Evolutionary conservation across 805 yeast species (phyloP).

Genomic region (Priceomyces medius): DNA sequence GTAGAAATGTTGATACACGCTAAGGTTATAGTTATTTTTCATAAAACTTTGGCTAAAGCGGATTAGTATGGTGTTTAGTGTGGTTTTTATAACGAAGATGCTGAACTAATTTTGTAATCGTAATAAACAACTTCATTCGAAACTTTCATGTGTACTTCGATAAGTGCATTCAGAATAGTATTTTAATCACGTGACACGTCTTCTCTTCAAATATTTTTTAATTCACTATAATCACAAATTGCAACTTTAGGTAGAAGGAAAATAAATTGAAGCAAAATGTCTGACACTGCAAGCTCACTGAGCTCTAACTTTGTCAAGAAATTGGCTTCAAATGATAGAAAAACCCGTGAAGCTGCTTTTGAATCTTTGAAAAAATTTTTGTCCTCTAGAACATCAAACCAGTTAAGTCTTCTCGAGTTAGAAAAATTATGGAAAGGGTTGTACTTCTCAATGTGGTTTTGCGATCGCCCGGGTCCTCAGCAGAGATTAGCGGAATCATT

Average conservation of each 20-base stretch:
- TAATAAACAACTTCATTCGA: no score
- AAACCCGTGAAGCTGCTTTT: conserved; percentile 71
- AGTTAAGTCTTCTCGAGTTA: conserved; percentile 52
- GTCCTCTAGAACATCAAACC: conserved; percentile 36
- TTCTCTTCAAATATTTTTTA: background rate
- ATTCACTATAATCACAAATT: background rate
- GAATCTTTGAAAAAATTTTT: conserved; percentile 62
- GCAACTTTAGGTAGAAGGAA: background rate
- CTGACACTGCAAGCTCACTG: conserved; percentile 13
- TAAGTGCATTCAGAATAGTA: no score
- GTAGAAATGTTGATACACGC: no score
- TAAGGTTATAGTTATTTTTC: no score
- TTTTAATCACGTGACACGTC: background rate
- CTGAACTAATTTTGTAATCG: no score
- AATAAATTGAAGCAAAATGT: conserved; percentile 9
- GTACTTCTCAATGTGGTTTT: conserved; percentile 93
- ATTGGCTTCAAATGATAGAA: conserved; percentile 79
- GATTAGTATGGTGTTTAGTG: no score
- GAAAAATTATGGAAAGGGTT: conserved; percentile 96
- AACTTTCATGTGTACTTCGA: no score
- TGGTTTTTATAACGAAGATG: no score
- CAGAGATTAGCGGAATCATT: conserved; percentile 75
- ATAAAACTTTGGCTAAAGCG: no score
- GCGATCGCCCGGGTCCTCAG: conserved; percentile 91
- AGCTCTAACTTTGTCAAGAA: conserved; percentile 68